A percentile compares a stretch with the other conserved stretches of the same genome.
phyloP scores from a whole-genome alignment of 208 protist genomes.

The Naegleria fowleri region DNA sequence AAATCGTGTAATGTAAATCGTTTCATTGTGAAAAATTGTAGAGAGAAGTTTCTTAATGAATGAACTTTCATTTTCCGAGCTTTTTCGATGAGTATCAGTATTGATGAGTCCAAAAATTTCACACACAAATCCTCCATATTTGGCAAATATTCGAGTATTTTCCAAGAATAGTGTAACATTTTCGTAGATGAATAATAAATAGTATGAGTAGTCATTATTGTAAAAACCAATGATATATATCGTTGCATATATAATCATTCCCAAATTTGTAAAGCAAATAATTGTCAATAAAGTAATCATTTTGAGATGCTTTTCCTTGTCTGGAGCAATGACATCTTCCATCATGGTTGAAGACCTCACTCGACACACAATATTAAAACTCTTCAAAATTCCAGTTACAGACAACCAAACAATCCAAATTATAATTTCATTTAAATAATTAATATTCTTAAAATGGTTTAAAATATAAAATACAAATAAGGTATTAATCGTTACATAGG shows the following conservation, averaged over 20 bases:
- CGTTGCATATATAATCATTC: neutral
- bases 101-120: neutral
- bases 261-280: neutral
- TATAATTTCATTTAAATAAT: neutral
- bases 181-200: neutral
- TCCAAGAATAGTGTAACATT: neutral
- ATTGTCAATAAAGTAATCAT: neutral
- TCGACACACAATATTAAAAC: neutral
- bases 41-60: neutral
- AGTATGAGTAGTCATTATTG: neutral
- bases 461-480: neutral
- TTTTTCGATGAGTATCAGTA: neutral
- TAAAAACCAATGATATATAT: neutral
- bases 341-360: neutral
- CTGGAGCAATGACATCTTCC: neutral
- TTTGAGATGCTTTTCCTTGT: neutral
- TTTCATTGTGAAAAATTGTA: neutral
- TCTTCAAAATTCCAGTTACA: neutral
- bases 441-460: neutral
- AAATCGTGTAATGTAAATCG: neutral
- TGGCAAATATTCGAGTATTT: neutral
- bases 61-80: neutral
- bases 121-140: neutral
- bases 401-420: neutral
- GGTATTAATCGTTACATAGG: neutral